Percentiles rank a stretch among this genome's conserved stretches.
These are phyloP conservation scores for Pseudozyma thailandica DNA, from an alignment of 1,284 basidiomycete genomes.

Conservation along the genomic window DNA sequence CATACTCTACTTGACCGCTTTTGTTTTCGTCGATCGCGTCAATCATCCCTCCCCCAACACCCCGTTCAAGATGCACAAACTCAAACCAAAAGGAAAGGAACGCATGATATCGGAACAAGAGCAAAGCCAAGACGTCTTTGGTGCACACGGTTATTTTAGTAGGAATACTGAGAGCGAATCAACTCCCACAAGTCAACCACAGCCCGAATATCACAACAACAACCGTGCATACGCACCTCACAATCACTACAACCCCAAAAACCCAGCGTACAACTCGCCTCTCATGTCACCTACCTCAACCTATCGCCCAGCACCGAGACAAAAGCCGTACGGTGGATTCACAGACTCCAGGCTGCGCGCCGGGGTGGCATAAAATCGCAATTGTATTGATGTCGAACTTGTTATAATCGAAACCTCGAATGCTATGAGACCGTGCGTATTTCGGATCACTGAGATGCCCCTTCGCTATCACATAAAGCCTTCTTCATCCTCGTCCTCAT, in stretches of 20 bases:
- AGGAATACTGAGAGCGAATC: too few relatives aligned
- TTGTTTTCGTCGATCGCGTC: slow-evolving; percentile 39
- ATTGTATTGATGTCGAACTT: neutral
- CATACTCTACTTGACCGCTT: slow-evolving; percentile 27
- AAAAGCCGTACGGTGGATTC: neutral
- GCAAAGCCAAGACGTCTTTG: too few relatives aligned
- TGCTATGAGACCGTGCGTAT: neutral
- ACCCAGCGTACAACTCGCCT: slow-evolving; percentile 4
- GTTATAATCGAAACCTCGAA: neutral
- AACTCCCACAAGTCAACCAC: too few relatives aligned
- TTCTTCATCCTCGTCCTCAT: slow-evolving; percentile 27
- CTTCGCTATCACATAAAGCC: too few relatives aligned
- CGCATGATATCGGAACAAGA: too few relatives aligned
- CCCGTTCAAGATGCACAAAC: too few relatives aligned
- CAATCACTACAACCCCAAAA: neutral
- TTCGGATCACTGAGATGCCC: too few relatives aligned
- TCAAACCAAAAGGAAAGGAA: neutral
- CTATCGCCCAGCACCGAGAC: slow-evolving; percentile 7
- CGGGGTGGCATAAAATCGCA: neutral
- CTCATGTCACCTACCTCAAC: slow-evolving; percentile 9
- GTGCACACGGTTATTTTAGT: too few relatives aligned
- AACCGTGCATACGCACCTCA: too few relatives aligned
- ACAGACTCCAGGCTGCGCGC: slow-evolving; percentile 14
- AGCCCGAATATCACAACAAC: too few relatives aligned
- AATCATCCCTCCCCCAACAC: neutral